Conservation (phyloP, 1,284 basidiomycete species). For the Baeospora myosura region DNA sequence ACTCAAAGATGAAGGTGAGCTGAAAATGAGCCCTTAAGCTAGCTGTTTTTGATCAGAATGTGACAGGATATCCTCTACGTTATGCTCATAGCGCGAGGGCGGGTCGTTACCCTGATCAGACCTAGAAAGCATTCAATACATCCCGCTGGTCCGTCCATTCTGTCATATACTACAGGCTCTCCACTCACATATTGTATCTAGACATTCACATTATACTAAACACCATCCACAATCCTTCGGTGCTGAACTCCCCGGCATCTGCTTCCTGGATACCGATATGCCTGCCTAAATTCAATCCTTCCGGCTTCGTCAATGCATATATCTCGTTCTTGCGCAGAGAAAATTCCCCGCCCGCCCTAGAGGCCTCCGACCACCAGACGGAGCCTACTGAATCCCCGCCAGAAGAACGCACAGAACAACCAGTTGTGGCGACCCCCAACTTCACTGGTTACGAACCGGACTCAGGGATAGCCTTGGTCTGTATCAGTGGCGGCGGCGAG, state of each 20-base stretch:
- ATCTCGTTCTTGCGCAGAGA: slow-evolving; percentile 56
- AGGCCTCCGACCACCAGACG: not conserved
- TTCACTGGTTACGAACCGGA: slow-evolving; percentile 14
- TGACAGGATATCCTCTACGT: slow-evolving; percentile 84
- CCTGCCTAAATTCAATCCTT: slow-evolving; percentile 88
- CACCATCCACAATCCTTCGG: slow-evolving; percentile 63
- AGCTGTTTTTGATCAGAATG: slow-evolving; percentile 1
- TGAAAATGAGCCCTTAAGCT: not conserved
- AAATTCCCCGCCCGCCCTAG: not conserved
- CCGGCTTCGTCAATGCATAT: slow-evolving; percentile 90
- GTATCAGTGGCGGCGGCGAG: slow-evolving; percentile 61
- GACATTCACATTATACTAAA: slow-evolving; percentile 87
- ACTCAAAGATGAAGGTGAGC: slow-evolving; percentile 70
- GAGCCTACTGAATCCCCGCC: slow-evolving; percentile 8
- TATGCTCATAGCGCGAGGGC: slow-evolving; percentile 71
- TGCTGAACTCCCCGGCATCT: slow-evolving; percentile 64
- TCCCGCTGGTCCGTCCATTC: slow-evolving; percentile 61
- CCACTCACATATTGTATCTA: slow-evolving; percentile 21
- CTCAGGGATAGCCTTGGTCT: slow-evolving; percentile 50
- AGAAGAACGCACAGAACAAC: slow-evolving; percentile 3
- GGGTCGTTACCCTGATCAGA: slow-evolving; percentile 82
- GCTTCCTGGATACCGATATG: slow-evolving; percentile 95
- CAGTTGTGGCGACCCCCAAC: not conserved
- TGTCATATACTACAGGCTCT: not conserved
- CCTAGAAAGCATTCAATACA: slow-evolving; percentile 93